Evolutionary conservation across 192 early-diverging fungal genomes (phyloP).

Genomic region (Backusella westeae): DNA sequence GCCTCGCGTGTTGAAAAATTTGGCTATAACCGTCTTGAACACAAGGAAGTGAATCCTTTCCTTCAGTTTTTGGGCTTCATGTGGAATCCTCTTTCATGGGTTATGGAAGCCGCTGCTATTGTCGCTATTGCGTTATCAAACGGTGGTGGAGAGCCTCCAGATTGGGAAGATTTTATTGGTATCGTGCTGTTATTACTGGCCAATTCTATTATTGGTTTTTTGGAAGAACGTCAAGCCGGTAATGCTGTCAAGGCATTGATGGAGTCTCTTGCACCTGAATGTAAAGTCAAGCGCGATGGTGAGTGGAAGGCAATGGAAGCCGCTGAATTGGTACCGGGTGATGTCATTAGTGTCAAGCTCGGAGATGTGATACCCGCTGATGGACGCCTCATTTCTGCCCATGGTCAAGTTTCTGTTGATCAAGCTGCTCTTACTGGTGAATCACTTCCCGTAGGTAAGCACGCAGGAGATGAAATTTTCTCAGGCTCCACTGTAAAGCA

Average conservation of each 20-base stretch:
- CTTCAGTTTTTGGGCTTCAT: constrained; percentile 86
- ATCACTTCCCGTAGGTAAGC: constrained; percentile 68
- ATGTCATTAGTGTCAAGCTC: constrained; percentile 81
- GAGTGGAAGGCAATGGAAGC: constrained; percentile 77
- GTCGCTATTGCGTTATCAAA: constrained; percentile 77
- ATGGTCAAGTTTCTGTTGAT: constrained; percentile 61
- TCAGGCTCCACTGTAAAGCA: constrained; percentile 81
- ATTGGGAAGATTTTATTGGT: constrained; percentile 88
- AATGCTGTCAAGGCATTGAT: constrained; percentile 92
- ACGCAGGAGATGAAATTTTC: constrained; percentile 69
- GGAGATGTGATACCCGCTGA: constrained; percentile 92
- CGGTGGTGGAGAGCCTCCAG: constrained; percentile 62
- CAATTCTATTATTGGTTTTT: constrained; percentile 86
- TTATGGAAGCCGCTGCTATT: constrained; percentile 87
- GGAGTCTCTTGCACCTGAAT: constrained; percentile 87
- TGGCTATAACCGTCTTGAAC: constrained; percentile 66
- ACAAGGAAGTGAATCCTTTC: constrained; percentile 79
- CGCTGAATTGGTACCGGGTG: constrained; percentile 80
- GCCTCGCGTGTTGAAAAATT: constrained; percentile 64
- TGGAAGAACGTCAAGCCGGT: constrained; percentile 89
- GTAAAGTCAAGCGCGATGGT: constrained; percentile 85
- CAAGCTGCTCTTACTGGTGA: constrained; percentile 76
- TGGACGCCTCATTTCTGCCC: constrained; percentile 65
- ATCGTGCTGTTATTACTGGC: constrained; percentile 76
- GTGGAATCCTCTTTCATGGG: constrained; percentile 80